These are phyloP conservation scores for Apostasia shenzhenica DNA, from an alignment of 106 monocot species.

Conservation along the genomic window DNA sequence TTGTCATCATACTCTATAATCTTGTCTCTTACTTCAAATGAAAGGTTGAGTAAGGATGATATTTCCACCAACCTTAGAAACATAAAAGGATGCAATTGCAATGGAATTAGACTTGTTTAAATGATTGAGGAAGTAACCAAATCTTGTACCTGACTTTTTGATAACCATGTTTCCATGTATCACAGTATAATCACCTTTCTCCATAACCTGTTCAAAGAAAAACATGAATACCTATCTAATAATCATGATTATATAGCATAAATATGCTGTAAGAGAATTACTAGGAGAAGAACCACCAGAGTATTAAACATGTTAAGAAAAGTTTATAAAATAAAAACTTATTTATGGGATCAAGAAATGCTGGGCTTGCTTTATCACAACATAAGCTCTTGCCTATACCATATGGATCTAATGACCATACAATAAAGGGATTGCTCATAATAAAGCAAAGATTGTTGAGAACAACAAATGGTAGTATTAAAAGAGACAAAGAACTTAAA, in stretches of 20 bases:
- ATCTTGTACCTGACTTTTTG: conserved; percentile 73
- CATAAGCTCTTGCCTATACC: too few species aligned
- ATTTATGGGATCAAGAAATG: too few species aligned
- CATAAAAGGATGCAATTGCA: background rate
- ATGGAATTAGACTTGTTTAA: background rate
- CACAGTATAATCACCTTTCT: conserved; percentile 83
- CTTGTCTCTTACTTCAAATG: conserved; percentile 91
- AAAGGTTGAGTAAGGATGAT: conserved; percentile 88
- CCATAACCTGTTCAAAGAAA: conserved; percentile 59
- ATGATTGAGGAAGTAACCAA: background rate
- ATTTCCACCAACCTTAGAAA: conserved; percentile 89
- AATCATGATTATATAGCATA: background rate
- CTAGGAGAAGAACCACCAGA: too few species aligned
- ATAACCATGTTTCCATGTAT: conserved; percentile 74
- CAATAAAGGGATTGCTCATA: too few species aligned
- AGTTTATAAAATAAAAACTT: too few species aligned
- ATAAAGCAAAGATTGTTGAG: too few species aligned
- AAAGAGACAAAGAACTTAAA: too few species aligned
- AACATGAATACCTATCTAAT: background rate
- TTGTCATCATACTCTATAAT: conserved; percentile 89
- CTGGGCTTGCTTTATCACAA: too few species aligned
- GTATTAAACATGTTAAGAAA: too few species aligned
- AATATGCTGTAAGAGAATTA: too few species aligned
- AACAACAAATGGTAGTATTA: too few species aligned
- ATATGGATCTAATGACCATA: too few species aligned